Evolutionary conservation across 2,329 filamentous ascomycete genomes (phyloP).

Genomic region (Colletotrichum lupini): DNA sequence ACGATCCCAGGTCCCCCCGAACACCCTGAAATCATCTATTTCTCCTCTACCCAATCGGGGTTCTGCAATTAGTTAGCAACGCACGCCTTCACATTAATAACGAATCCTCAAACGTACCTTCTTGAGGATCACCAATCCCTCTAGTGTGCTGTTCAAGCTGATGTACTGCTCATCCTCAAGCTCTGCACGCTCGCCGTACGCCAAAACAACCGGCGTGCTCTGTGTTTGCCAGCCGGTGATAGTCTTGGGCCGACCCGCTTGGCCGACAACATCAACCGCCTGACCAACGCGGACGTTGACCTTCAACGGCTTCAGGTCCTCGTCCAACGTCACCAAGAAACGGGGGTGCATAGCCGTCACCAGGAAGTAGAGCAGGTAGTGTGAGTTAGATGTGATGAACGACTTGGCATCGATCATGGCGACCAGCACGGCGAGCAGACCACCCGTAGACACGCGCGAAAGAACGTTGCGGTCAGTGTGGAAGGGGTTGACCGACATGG

Average conservation of each 20-base stretch:
- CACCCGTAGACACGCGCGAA: constrained; percentile 89
- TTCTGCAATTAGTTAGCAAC: constrained; percentile 51
- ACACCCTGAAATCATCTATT: constrained; percentile 45
- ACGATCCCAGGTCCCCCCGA: constrained; percentile 19
- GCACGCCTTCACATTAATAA: background rate
- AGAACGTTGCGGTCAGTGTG: constrained; percentile 97
- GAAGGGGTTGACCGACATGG: constrained; percentile 96
- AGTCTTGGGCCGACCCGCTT: constrained; percentile 96
- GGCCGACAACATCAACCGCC: constrained; percentile 96
- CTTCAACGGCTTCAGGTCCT: constrained; percentile 91
- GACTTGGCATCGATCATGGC: constrained; percentile 96
- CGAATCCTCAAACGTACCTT: constrained; percentile 73
- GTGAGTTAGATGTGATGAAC: constrained; percentile 74
- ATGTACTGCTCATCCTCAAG: constrained; percentile 98
- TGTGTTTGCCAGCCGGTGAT: constrained; percentile 99
- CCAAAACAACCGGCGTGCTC: constrained; percentile 94
- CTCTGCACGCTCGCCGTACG: constrained; percentile 96
- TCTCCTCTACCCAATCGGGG: constrained; percentile 64
- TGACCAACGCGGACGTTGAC: constrained; percentile 98
- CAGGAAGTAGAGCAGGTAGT: constrained; percentile 98
- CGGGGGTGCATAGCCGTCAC: constrained; percentile 97
- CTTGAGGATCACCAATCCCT: constrained; percentile 94
- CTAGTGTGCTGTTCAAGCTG: constrained; percentile 87
- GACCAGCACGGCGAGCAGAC: constrained; percentile 88
- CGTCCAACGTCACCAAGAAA: constrained; percentile 95